These are phyloP conservation scores for Coniochaeta ligniaria DNA, from an alignment of 2,329 filamentous ascomycete genomes.

Conservation along the genomic window DNA sequence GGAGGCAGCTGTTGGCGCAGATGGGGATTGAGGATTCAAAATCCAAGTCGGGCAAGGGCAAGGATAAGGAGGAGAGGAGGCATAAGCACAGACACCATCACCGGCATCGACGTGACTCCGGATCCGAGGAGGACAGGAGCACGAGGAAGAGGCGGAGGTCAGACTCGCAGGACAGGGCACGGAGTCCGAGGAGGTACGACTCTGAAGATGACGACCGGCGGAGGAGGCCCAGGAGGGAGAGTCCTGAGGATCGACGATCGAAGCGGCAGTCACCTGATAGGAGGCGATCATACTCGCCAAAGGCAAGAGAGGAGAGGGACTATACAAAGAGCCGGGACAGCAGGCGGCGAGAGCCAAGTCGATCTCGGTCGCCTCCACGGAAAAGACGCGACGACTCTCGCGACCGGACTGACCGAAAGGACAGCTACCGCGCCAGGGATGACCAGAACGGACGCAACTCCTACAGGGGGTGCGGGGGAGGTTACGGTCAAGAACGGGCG, in stretches of 20 bases:
- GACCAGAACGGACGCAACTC: conserved; percentile 5
- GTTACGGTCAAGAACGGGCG: neutral
- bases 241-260: conserved; percentile 1
- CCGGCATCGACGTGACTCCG: conserved; percentile 35
- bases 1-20: conserved; percentile 58
- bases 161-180: conserved; percentile 28
- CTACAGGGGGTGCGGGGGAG: neutral
- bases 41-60: conserved; percentile 21
- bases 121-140: conserved; percentile 29
- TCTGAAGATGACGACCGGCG: conserved; percentile 18
- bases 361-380: conserved; percentile 2
- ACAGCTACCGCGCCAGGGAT: conserved; percentile 9
- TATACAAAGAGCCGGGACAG: conserved; percentile 9
- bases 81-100: conserved; percentile 31
- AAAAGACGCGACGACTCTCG: conserved; percentile 8
- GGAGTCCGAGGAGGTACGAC: conserved; percentile 29
- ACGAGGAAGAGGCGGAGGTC: conserved; percentile 35
- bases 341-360: conserved; percentile 5
- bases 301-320: conserved; percentile 4
- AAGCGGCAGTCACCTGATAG: conserved; percentile 13
- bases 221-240: conserved; percentile 1
- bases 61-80: conserved; percentile 27
- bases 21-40: conserved; percentile 49
- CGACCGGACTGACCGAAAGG: conserved; percentile 6
- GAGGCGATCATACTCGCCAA: neutral